Conservation (phyloP, 441 rosid genomes). For the Gossypium lobatum region DNA sequence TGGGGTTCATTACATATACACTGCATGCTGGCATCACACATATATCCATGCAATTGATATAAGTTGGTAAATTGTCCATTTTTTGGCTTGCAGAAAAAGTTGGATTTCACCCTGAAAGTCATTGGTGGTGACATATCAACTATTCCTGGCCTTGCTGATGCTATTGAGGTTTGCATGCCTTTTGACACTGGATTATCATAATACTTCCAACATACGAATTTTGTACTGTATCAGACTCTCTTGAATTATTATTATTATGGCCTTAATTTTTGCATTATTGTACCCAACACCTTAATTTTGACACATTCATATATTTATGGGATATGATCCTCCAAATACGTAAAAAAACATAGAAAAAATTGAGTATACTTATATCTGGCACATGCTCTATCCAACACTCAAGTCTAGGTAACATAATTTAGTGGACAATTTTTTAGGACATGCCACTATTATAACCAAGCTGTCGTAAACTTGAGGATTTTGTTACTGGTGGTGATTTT, state of each 20-base stretch:
- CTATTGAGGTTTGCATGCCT: conserved; percentile 64
- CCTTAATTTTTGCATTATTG: not conserved
- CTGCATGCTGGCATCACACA: not conserved
- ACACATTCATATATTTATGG: not conserved
- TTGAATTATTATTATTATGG: too few species aligned
- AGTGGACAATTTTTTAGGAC: not conserved
- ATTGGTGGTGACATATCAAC: conserved; percentile 86
- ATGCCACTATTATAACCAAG: not conserved
- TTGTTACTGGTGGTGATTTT: not conserved
- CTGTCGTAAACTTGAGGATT: not conserved
- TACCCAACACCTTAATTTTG: not conserved
- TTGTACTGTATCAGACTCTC: not conserved
- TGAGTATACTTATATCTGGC: not conserved
- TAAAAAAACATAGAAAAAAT: not conserved
- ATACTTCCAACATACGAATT: not conserved
- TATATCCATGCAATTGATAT: not conserved
- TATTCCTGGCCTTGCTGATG: conserved; percentile 80
- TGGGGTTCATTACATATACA: not conserved
- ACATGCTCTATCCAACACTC: not conserved
- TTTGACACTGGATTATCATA: not conserved
- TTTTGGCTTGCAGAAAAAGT: conserved; percentile 61
- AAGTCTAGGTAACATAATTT: not conserved
- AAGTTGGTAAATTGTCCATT: conserved; percentile 12
- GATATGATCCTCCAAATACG: not conserved
- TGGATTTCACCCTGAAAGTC: conserved; percentile 81